These are phyloP conservation scores for Termitomyces sp. DNA, from an alignment of 768 basidiomycete species.

Conservation along the genomic window DNA sequence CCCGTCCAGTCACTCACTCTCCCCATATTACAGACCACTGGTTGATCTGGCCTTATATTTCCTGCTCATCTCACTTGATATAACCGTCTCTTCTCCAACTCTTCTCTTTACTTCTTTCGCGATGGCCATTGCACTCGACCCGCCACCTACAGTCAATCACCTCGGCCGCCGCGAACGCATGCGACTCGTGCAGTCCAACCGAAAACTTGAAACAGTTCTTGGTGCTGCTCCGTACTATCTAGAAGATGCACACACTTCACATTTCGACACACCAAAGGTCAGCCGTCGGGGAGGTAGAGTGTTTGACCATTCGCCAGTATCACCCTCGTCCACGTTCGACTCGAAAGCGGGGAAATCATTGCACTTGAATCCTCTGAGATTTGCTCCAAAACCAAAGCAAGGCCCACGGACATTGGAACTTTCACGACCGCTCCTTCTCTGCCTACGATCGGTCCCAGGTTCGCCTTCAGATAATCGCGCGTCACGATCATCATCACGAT, in stretches of 20 bases:
- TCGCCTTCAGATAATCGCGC: conserved; percentile 11
- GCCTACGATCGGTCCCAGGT: conserved; percentile 14
- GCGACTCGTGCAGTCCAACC: conserved; percentile 52
- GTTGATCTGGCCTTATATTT: conserved; percentile 6
- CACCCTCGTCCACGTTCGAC: conserved; percentile 11
- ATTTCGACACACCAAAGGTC: conserved; percentile 4
- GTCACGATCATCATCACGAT: conserved; percentile 8
- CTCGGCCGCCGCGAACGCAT: conserved; percentile 40
- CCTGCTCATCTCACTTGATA: neutral
- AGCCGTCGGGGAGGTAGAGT: conserved; percentile 17
- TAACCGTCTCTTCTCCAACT: neutral
- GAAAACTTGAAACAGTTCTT: conserved; percentile 50
- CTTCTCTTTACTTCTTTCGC: neutral
- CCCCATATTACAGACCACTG: conserved; percentile 4
- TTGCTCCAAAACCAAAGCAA: conserved; percentile 6
- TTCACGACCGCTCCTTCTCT: conserved; percentile 16
- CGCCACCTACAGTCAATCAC: conserved; percentile 46
- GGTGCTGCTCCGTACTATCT: conserved; percentile 37
- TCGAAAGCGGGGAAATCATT: neutral
- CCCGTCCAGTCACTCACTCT: neutral
- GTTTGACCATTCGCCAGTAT: conserved; percentile 16
- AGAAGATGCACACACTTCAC: conserved; percentile 12
- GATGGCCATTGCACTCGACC: conserved; percentile 6
- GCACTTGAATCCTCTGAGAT: neutral
- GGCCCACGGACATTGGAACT: conserved; percentile 9